Base-by-base conservation (phyloP, 768 basidiomycete species). In the Russula virescens region DNA sequence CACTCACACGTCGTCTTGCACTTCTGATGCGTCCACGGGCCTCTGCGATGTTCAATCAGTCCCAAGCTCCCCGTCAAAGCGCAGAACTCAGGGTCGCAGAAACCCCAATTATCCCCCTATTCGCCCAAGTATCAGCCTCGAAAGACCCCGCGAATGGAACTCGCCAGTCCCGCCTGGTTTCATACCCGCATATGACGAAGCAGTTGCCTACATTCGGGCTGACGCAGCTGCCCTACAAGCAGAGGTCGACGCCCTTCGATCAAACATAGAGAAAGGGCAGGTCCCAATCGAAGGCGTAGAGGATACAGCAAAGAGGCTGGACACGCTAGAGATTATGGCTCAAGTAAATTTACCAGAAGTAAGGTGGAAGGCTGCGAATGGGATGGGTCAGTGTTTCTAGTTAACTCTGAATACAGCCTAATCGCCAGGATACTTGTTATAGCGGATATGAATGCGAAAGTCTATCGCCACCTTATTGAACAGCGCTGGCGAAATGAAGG, bases 401-500 rank as follows among this genome's bases (percentile, higher is more conserved):
- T 58, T 47, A 5, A 21, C 19, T 45, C 50, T 52, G 11, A 43
- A 26, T 40, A 60, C 25, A n/a, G 11, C 2, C 5, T 40, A 23
- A 26, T 13, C 62, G 56, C 51, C 48, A 19, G 13, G 13, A 16
- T 1, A 47, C 31, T 9, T 35, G 16, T 31, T 38, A 23, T 60
- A 89, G 89, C 79, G 68, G 83, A 91, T 72, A 81, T 88, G 83
- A 76, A 74, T n/a, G 82, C 81, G 61, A 78, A 82, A 0, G 82
- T 85, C 0, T 87, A 91, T 70, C 81, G 93, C n/a, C 84, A 91
- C 71, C 76, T 98, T 34, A 74, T 87, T 5, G 92, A 96, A 73
- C 83, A 89, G 68, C 80, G 81, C 68, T 98, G 94, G 96, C 80
- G 91, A 60, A 86, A 86, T 55, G 84, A 91, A 48, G 95, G 94